These are phyloP conservation scores for Dendrobium officinale DNA, from an alignment of 106 monocot species.

Conservation along the genomic window DNA sequence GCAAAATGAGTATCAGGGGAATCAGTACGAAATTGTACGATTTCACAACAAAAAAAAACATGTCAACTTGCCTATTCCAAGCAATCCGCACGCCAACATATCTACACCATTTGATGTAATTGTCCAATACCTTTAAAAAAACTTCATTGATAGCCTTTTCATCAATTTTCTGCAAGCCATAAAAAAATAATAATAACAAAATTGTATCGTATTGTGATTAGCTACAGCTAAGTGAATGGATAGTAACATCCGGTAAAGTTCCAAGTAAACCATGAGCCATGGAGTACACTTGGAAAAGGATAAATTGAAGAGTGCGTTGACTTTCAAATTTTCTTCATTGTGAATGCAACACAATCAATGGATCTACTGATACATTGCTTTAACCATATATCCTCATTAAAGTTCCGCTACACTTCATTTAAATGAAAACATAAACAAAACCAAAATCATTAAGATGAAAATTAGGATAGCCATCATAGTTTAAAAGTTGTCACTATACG, in stretches of 20 bases:
- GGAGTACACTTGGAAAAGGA: too few relatives aligned
- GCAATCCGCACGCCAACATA: slow-evolving; percentile 74
- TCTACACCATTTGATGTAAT: slow-evolving; percentile 92
- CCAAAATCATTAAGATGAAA: not conserved
- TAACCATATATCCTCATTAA: not conserved
- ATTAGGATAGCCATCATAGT: not conserved
- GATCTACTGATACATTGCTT: not conserved
- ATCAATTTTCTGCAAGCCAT: slow-evolving; percentile 80
- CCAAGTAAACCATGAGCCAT: too few relatives aligned
- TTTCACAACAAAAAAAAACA: not conserved
- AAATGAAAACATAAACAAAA: not conserved
- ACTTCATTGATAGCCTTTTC: slow-evolving; percentile 76
- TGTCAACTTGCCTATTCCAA: slow-evolving; percentile 71
- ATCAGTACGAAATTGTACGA: not conserved
- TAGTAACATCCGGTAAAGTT: not conserved
- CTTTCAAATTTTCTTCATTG: not conserved
- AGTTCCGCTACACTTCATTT: not conserved
- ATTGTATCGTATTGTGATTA: not conserved
- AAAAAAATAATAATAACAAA: slow-evolving; percentile 5
- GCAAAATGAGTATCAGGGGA: slow-evolving; percentile 14
- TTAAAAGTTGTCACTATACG: not conserved
- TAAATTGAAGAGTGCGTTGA: not conserved
- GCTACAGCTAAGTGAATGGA: not conserved
- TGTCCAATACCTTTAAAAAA: slow-evolving; percentile 79
- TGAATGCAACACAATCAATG: not conserved